Base-by-base conservation (phyloP, 179 eudicot species). In the Silene vulgaris region DNA sequence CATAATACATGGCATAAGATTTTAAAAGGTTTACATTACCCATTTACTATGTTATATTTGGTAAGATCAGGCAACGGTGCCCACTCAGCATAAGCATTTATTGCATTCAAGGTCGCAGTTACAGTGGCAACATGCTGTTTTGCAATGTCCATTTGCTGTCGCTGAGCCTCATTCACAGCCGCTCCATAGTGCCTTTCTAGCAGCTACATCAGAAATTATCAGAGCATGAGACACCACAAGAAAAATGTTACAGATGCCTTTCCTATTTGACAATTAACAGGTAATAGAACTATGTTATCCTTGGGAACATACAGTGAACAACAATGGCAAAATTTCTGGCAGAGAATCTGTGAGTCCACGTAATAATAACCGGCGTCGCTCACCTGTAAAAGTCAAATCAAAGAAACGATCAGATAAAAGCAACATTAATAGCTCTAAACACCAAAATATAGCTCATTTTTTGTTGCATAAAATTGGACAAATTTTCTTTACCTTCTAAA, bases 51-150 rank as follows among this genome's bases (percentile, higher is more conserved):
- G 78, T 95, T 95, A 84, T 84, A 86, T 87, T 90, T 91, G 72
- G 90, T 86, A 83, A 96, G 96, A 86, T 93, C 97, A 29, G 92
- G 86, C 82, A 96, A 76, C 48, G 98, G 99, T 75, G 96, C 99
- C 99, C 99, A 96, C 76, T 96, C 99, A 32, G 92, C 96, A 86
- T 93, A 96, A 59, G 99, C 98, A 83, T 89, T 96, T 75, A 96
- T 56, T 78, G 99, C 97, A 87, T 93, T 93, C 72, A 91, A 75
- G 71, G 91, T 80, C 76, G 99, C 96, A 17, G 87, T 88, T 75
- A 96, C 97, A 62, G 98, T 62, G 28, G 97, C 91, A 75, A 91
- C 99, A 82, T 96, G 99, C 83, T 81, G 99, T 81, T 93, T 96
- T 73, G 98, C 99, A 71, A 88, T 74, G 56, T 87, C 98, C 50